Percentiles rank a stretch among this genome's conserved stretches.
Conservation (phyloP, 768 basidiomycete genomes). For the Trametes maxima region DNA sequence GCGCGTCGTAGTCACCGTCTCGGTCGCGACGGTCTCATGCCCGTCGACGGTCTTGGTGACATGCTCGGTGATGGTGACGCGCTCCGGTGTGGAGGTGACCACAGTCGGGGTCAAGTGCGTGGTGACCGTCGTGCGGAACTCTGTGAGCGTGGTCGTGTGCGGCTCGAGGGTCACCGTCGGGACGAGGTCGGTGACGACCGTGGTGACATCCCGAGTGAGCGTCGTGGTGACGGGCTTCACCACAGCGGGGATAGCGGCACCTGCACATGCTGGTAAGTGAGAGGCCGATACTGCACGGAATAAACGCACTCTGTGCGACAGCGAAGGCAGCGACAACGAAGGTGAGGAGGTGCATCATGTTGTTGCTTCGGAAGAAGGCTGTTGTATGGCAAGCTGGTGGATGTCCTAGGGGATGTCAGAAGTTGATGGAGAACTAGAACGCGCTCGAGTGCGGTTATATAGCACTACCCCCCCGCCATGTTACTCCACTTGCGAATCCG, state of each 20-base stretch:
- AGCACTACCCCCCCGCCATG: too few species aligned
- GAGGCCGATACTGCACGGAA: neutral
- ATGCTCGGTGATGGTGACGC: too few species aligned
- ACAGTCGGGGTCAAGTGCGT: neutral
- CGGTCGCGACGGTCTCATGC: neutral
- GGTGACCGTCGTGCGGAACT: neutral
- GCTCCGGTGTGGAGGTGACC: too few species aligned
- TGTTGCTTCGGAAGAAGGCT: neutral
- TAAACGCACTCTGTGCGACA: neutral
- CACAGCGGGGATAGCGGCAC: neutral
- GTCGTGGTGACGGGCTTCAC: neutral
- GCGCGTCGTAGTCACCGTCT: neutral
- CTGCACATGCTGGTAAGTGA: neutral
- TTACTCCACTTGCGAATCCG: too few species aligned
- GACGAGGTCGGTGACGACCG: neutral
- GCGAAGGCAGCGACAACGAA: conserved; percentile 5
- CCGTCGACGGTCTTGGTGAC: neutral
- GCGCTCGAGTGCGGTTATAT: too few species aligned
- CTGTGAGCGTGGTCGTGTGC: neutral
- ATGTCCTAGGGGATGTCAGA: too few species aligned
- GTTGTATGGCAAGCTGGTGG: too few species aligned
- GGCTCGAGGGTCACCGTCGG: neutral
- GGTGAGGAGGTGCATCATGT: neutral
- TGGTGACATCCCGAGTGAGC: neutral
- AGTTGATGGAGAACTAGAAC: too few species aligned